A percentile compares a stretch with the other conserved stretches of the same genome.
Conservation (phyloP, 257 asterid species). For the Mitragyna speciosa region DNA sequence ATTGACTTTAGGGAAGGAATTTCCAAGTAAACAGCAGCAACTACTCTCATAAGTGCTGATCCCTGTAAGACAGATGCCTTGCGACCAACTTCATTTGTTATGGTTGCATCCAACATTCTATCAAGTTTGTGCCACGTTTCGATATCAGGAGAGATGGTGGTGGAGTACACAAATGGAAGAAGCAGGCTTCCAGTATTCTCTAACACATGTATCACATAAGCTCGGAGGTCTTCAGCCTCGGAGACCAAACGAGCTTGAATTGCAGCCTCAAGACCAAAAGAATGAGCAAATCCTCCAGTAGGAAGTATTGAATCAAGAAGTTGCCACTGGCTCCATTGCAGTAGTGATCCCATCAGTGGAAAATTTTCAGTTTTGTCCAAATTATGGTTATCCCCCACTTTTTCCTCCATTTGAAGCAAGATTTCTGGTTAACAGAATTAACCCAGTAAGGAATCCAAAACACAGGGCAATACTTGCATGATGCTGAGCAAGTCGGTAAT, state of each 20-base stretch:
- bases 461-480: background rate
- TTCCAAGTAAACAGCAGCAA: conserved; percentile 68
- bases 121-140: conserved; percentile 69
- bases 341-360: conserved; percentile 30
- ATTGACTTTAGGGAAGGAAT: conserved; percentile 51
- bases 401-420: conserved; percentile 12
- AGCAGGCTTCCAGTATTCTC: conserved; percentile 88
- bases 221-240: conserved; percentile 52
- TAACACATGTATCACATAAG: conserved; percentile 48
- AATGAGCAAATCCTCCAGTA: conserved; percentile 98
- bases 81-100: conserved; percentile 76
- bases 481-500: background rate
- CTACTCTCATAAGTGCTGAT: conserved; percentile 83
- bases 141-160: conserved; percentile 49
- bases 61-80: conserved; percentile 86
- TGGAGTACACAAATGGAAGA: conserved; percentile 69
- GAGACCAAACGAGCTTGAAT: conserved; percentile 63
- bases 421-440: background rate
- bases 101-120: conserved; percentile 49
- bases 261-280: conserved; percentile 90
- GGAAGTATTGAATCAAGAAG: conserved; percentile 89
- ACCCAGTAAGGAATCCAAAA: background rate
- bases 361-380: conserved; percentile 23
- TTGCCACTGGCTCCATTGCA: conserved; percentile 91
- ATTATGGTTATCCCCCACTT: conserved; percentile 1